Evolutionary conservation across 495 filamentous ascomycete genomes (phyloP), one percentile per base, ranked within the genome.

Genomic region (Pyrenopolyporus hunteri): DNA sequence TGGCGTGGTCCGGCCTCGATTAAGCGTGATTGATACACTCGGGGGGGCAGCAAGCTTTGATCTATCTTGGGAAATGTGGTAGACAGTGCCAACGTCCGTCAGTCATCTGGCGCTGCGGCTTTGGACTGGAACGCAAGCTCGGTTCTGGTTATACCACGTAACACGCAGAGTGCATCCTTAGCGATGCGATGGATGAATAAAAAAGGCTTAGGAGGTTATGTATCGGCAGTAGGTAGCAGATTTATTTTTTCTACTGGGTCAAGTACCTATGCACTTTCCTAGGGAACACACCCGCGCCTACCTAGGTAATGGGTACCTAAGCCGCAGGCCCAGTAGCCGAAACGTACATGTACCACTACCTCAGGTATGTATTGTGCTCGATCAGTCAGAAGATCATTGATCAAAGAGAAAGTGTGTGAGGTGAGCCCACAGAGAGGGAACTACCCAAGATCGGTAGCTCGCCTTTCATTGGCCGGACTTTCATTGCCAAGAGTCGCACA

Each of bases 21-120:
- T 43, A 53, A 53, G 53, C 52, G 52, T 63, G 39, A 20, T 57
- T 11, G 52, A 51, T 51, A 57, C n/a, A 53, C 35, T 55, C 1
- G 25, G 25, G 13, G 14, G 22, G 26, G 47, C 13, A 23, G 10
- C 8, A n/a, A 39, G 49, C n/a, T 42, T 43, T 35, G 31, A 43
- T 33, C 39, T 46, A 52, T 43, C 33, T 28, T 22, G 23, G 19
- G 13, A 10, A 45, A 29, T 44, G n/a, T n/a, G 44, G 28, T 51
- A 61, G 20, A 32, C 40, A 48, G 47, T 29, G 13, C 6, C 13
- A 60, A 19, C 23, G 22, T 35, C 28, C 20, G 39, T 51, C 28
- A 45, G 32, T 42, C 32, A 51, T 44, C 31, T 37, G 52, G 45
- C 20, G 45, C 20, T 23, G 39, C 56, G 31, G 31, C 22, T 50